phyloP scores from a whole-genome alignment of 2,329 filamentous ascomycete species.

The Neonectria ditissima region DNA sequence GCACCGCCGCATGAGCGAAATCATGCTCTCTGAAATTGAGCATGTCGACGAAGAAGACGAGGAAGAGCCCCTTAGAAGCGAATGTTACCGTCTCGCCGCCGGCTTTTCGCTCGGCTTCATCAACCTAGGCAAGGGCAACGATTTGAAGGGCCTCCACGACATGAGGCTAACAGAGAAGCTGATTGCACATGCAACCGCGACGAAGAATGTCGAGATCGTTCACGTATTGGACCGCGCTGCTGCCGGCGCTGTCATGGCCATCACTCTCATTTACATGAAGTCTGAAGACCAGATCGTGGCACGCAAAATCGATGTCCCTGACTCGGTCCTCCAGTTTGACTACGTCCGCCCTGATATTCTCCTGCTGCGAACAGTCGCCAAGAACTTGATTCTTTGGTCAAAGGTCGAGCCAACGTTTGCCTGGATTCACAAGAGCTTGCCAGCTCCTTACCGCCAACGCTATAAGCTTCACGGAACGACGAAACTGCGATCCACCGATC shows the following conservation, averaged over 20 bases:
- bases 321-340: conserved; percentile 91
- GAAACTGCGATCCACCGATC: conserved; percentile 80
- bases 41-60: conserved; percentile 84
- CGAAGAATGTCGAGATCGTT: conserved; percentile 90
- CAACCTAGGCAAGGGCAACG: conserved; percentile 90
- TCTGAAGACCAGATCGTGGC: conserved; percentile 89
- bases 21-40: conserved; percentile 98
- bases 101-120: conserved; percentile 95
- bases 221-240: conserved; percentile 94
- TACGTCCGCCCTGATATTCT: conserved; percentile 95
- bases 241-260: conserved; percentile 90
- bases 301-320: conserved; percentile 91
- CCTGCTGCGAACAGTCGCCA: conserved; percentile 87
- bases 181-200: conserved; percentile 84
- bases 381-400: conserved; percentile 94
- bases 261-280: conserved; percentile 97
- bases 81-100: conserved; percentile 95
- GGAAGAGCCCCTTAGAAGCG: conserved; percentile 86
- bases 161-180: conserved; percentile 93
- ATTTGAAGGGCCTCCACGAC: conserved; percentile 89
- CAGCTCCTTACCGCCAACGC: conserved; percentile 73
- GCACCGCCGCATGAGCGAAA: conserved; percentile 97
- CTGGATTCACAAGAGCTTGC: conserved; percentile 84
- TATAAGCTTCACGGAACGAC: conserved; percentile 70
- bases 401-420: conserved; percentile 77